phyloP scores from a whole-genome alignment of 768 basidiomycete species.

The Russula vinacea region DNA sequence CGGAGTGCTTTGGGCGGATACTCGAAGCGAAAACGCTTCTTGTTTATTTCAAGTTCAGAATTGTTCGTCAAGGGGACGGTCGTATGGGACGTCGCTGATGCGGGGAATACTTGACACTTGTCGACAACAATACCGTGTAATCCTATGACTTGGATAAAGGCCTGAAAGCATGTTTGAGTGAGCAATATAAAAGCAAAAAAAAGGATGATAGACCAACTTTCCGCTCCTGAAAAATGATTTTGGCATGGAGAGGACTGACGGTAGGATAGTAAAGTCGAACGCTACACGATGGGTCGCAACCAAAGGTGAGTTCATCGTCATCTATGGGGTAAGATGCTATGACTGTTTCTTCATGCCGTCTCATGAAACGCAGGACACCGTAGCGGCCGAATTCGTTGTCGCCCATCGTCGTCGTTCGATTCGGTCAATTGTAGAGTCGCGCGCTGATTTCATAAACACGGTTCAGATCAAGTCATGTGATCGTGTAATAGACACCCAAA shows the following conservation, averaged over 20 bases:
- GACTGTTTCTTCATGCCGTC: conserved; percentile 45
- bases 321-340: conserved; percentile 74
- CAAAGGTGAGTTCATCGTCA: conserved; percentile 62
- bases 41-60: conserved; percentile 64
- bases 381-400: conserved; percentile 60
- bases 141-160: conserved; percentile 65
- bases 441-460: conserved; percentile 1
- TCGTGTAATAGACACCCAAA: conserved; percentile 10
- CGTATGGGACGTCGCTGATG: conserved; percentile 35
- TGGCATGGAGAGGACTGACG: conserved; percentile 62
- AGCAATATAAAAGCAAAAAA: neutral
- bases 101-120: conserved; percentile 58
- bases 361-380: conserved; percentile 64
- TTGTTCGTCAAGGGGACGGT: conserved; percentile 65
- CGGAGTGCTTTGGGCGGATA: conserved; percentile 75
- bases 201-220: conserved; percentile 44
- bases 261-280: conserved; percentile 68
- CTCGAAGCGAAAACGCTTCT: conserved; percentile 66
- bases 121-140: conserved; percentile 56
- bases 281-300: conserved; percentile 59
- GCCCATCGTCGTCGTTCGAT: conserved; percentile 17
- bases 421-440: neutral
- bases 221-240: conserved; percentile 60
- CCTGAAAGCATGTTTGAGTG: conserved; percentile 40
- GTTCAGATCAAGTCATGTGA: conserved; percentile 27